phyloP scores from a whole-genome alignment of 257 asterid genomes.

The Solanum virginianum region DNA sequence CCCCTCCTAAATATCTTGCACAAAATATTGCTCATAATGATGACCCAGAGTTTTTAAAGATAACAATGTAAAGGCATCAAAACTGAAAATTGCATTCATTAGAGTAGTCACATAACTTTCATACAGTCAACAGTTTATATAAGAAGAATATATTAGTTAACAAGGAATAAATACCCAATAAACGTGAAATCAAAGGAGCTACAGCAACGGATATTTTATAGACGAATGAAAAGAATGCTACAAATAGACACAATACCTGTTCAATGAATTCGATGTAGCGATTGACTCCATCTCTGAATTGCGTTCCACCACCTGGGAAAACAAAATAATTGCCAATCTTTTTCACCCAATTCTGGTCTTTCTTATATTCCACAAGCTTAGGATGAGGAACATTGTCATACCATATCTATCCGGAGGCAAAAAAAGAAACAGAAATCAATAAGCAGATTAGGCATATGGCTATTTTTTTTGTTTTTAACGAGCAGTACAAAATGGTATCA shows the following conservation, averaged over 20 bases:
- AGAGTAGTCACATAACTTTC: not conserved
- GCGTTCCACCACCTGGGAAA: conserved; percentile 98
- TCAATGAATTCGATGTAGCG: conserved; percentile 46
- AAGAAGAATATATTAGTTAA: not conserved
- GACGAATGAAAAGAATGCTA: not conserved
- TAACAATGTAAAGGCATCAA: not conserved
- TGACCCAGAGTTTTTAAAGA: not conserved
- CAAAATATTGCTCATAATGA: not conserved
- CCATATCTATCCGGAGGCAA: conserved; percentile 52
- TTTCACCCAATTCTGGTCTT: conserved; percentile 82
- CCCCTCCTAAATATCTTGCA: not conserved
- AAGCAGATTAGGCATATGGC: not conserved
- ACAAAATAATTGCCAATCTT: conserved; percentile 55
- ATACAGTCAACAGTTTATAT: not conserved
- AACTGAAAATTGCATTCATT: not conserved
- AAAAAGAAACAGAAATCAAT: not conserved
- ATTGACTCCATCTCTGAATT: conserved; percentile 70
- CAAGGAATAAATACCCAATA: not conserved
- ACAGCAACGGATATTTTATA: not conserved
- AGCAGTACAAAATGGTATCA: not conserved
- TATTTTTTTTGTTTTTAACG: not conserved
- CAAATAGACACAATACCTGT: conserved; percentile 28
- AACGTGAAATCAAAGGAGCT: not conserved
- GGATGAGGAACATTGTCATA: conserved; percentile 92
- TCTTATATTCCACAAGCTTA: conserved; percentile 93